Conservation (phyloP, 345 rosid genomes). For the Combretum micranthum region DNA sequence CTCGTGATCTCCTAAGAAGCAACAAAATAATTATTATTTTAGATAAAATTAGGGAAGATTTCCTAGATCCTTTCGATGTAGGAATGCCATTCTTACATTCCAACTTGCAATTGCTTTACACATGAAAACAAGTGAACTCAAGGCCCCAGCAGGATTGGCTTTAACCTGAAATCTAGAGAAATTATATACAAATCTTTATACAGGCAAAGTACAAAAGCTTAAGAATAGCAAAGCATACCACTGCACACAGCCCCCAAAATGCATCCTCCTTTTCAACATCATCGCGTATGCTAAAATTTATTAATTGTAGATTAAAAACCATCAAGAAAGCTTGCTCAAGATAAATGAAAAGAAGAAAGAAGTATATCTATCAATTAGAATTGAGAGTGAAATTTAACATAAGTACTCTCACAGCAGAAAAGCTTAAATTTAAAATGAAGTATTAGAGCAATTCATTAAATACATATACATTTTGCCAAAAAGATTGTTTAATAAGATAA, state of each 20-base stretch:
- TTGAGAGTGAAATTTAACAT: too few relatives aligned
- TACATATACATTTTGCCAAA: too few relatives aligned
- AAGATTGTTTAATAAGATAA: too few relatives aligned
- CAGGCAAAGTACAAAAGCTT: neutral
- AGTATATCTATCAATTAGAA: neutral
- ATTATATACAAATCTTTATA: conserved; percentile 9
- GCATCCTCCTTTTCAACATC: conserved; percentile 94
- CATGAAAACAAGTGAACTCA: conserved; percentile 73
- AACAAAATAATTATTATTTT: neutral
- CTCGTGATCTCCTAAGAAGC: conserved; percentile 60
- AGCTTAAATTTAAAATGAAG: too few relatives aligned
- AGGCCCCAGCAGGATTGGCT: conserved; percentile 74
- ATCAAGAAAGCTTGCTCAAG: conserved; percentile 4
- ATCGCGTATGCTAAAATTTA: conserved; percentile 69
- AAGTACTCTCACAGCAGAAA: too few relatives aligned
- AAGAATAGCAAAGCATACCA: conserved; percentile 34
- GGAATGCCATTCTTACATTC: conserved; percentile 46
- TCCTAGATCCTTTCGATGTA: neutral
- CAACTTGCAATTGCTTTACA: conserved; percentile 90
- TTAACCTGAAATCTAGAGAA: conserved; percentile 41
- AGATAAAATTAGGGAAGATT: neutral
- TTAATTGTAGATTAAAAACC: neutral
- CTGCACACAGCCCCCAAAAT: conserved; percentile 82
- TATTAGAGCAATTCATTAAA: too few relatives aligned
- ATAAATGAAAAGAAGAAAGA: neutral